Conservation (phyloP, 371 early-diverging fungal species). For the Mortierella sp. region DNA sequence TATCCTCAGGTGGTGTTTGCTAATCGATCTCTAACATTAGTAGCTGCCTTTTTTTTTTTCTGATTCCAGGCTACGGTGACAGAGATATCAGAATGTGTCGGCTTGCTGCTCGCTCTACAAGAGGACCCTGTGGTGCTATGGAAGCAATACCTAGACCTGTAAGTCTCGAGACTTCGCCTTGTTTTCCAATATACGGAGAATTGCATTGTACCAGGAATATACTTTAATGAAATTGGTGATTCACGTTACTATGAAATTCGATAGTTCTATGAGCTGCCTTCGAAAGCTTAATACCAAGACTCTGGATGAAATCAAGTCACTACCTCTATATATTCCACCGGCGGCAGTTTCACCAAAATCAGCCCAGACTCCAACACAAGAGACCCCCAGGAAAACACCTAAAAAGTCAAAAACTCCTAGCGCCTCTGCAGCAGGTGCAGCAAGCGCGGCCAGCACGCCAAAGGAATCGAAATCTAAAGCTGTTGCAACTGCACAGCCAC, state of each 20-base stretch:
- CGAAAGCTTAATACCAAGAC: conserved; percentile 32
- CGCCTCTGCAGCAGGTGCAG: not conserved
- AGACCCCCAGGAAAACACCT: conserved; percentile 25
- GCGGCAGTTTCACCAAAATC: conserved; percentile 25
- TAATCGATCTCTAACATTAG: not conserved
- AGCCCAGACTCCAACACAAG: conserved; percentile 13
- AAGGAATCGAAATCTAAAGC: conserved; percentile 16
- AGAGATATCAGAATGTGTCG: conserved; percentile 67
- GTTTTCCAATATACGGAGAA: no score
- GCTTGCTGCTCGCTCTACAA: conserved; percentile 70
- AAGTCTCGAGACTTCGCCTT: conserved; percentile 17
- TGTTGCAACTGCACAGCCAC: not conserved
- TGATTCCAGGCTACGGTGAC: conserved; percentile 53
- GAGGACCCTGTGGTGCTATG: conserved; percentile 62
- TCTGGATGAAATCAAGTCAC: conserved; percentile 40
- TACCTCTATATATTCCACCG: conserved; percentile 31
- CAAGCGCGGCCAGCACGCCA: conserved; percentile 1
- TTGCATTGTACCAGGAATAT: no score
- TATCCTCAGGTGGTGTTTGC: not conserved
- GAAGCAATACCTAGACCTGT: conserved; percentile 66
- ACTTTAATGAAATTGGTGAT: not conserved
- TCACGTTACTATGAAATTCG: not conserved
- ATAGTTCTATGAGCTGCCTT: conserved; percentile 33
- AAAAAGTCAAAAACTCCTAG: conserved; percentile 18
- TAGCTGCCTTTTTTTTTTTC: not conserved